These are phyloP conservation scores for Magnaporthiopsis rhizophila DNA, from an alignment of 2,329 filamentous ascomycete genomes.

Conservation along the genomic window DNA sequence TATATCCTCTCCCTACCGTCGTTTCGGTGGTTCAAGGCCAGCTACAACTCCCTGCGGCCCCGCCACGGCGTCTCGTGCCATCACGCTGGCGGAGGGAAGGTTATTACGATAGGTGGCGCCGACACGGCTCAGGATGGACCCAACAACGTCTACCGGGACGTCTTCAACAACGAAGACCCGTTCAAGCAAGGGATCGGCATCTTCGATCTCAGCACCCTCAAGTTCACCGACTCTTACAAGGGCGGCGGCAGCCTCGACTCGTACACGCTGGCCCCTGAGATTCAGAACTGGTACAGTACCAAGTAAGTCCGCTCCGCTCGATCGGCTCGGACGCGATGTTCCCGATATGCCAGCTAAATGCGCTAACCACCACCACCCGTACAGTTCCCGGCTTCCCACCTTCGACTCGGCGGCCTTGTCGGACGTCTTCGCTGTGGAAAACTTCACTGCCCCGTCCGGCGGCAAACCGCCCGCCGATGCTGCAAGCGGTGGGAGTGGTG, in stretches of 20 bases:
- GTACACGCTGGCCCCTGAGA: constrained; percentile 9
- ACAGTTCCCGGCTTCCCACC: constrained; percentile 10
- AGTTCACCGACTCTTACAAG: constrained; percentile 11
- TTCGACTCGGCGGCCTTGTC: constrained; percentile 9
- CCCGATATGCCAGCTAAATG: neutral
- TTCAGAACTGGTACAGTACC: constrained; percentile 14
- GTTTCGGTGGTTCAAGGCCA: constrained; percentile 17
- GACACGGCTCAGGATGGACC: constrained; percentile 12
- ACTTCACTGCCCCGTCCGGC: constrained; percentile 8
- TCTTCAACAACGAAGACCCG: constrained; percentile 14
- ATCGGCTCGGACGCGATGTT: neutral
- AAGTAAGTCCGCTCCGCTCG: constrained; percentile 10
- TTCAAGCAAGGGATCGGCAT: constrained; percentile 15
- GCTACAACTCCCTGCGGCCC: constrained; percentile 14
- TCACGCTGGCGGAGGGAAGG: constrained; percentile 27
- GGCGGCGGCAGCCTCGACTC: constrained; percentile 6
- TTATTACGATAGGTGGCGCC: constrained; percentile 28
- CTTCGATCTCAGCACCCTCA: constrained; percentile 15
- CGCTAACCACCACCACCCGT: neutral
- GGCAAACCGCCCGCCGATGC: neutral
- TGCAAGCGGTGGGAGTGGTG: neutral
- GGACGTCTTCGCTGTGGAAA: constrained; percentile 8
- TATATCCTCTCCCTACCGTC: constrained; percentile 18
- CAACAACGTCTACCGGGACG: constrained; percentile 9
- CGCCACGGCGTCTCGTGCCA: constrained; percentile 17